These are phyloP conservation scores for Gymnopus androsaceus DNA, from an alignment of 1,284 basidiomycete species.

Conservation along the genomic window DNA sequence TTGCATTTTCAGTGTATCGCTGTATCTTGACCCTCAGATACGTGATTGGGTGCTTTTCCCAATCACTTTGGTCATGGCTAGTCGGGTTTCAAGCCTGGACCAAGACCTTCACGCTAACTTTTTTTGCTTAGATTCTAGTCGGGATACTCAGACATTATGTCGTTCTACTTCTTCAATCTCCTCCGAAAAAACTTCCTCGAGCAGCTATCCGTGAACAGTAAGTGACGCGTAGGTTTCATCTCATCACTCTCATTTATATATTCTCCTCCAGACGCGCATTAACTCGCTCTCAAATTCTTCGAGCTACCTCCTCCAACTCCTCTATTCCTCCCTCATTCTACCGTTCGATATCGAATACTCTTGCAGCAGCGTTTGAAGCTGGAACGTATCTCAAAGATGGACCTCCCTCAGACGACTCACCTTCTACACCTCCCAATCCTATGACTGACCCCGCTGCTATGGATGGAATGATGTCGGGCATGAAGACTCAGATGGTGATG, in stretches of 20 bases:
- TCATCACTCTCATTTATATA: conserved; percentile 3
- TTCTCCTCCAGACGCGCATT: conserved; percentile 71
- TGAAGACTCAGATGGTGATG: conserved; percentile 99
- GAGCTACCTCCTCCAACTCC: conserved; percentile 77
- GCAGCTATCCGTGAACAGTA: conserved; percentile 92
- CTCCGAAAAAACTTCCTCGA: conserved; percentile 80
- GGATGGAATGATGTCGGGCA: conserved; percentile 98
- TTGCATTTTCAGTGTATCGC: conserved; percentile 53
- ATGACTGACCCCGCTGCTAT: conserved; percentile 88
- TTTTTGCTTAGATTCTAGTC: conserved; percentile 74
- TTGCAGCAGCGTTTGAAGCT: conserved; percentile 69
- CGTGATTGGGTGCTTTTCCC: conserved; percentile 95
- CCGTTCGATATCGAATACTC: conserved; percentile 71
- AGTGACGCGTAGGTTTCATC: conserved; percentile 35
- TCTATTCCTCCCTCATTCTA: conserved; percentile 79
- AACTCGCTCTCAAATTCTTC: conserved; percentile 80
- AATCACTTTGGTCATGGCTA: conserved; percentile 95
- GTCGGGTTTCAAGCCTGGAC: conserved; percentile 25
- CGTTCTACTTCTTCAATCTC: conserved; percentile 80
- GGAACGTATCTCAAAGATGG: conserved; percentile 87
- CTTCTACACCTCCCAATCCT: conserved; percentile 64
- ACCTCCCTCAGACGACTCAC: conserved; percentile 63
- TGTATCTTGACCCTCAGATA: conserved; percentile 93
- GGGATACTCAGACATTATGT: conserved; percentile 95
- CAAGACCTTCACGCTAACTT: conserved; percentile 8